A percentile compares a stretch with the other conserved stretches of the same genome.
Conservation (phyloP, 768 basidiomycete species). For the Termitomyces sp. region DNA sequence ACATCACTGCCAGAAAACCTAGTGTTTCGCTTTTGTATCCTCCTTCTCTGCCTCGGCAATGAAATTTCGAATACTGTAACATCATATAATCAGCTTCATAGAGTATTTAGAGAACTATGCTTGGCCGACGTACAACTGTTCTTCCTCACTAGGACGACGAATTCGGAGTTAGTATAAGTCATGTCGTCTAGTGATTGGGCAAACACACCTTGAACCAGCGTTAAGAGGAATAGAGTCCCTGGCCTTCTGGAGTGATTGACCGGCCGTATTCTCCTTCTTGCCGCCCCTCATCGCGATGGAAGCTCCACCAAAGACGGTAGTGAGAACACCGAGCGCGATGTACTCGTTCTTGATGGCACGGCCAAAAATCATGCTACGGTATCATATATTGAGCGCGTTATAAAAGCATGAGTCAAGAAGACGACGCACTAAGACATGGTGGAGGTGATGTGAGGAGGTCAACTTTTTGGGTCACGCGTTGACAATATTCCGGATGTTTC, state of each 20-base stretch:
- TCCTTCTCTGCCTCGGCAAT: constrained; percentile 83
- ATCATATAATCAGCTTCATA: constrained; percentile 27
- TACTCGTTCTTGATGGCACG: constrained; percentile 81
- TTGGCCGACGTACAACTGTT: constrained; percentile 63
- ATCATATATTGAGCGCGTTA: neutral
- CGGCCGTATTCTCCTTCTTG: constrained; percentile 42
- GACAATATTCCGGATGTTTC: constrained; percentile 16
- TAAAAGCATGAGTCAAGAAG: neutral
- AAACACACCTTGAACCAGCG: constrained; percentile 64
- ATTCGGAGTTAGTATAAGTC: constrained; percentile 9
- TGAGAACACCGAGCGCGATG: constrained; percentile 67
- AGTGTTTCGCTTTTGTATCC: constrained; percentile 49
- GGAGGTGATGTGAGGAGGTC: constrained; percentile 7
- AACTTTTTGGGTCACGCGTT: constrained; percentile 14
- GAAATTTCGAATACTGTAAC: constrained; percentile 74
- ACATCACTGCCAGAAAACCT: constrained; percentile 13
- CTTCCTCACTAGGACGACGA: constrained; percentile 62
- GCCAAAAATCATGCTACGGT: constrained; percentile 65
- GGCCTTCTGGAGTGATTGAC: constrained; percentile 49
- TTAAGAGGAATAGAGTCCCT: constrained; percentile 62
- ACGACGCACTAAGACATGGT: constrained; percentile 19
- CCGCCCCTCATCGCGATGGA: constrained; percentile 54
- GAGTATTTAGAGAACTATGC: too few relatives aligned
- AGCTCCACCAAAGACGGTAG: constrained; percentile 49
- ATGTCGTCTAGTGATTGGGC: neutral